Evolutionary conservation across 1,139 yeast genomes (phyloP).

Genomic region (Sugiyamaella japonica): DNA sequence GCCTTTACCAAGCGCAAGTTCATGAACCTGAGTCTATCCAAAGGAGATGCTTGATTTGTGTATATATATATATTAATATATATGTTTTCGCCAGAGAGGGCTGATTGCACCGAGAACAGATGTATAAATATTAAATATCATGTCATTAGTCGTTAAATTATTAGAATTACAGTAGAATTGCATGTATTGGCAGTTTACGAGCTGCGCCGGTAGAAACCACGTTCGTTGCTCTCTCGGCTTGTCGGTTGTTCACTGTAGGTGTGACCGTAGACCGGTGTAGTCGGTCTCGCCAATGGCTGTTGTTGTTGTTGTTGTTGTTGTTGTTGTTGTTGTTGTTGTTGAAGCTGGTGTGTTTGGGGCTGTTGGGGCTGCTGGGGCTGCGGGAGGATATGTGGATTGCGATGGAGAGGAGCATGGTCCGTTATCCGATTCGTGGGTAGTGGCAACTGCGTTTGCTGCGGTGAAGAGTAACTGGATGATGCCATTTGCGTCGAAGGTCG

Average conservation of each 20-base stretch:
- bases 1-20: constrained; percentile 93
- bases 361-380: neutral
- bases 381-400: neutral
- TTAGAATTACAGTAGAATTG: constrained; percentile 3
- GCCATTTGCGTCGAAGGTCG: constrained; percentile 2
- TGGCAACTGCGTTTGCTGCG: constrained; percentile 2
- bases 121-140: neutral
- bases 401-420: constrained; percentile 1
- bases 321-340: neutral
- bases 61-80: neutral
- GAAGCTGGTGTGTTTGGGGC: no score
- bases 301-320: neutral
- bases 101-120: neutral
- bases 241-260: constrained; percentile 22
- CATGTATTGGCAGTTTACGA: neutral
- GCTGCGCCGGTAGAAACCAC: constrained; percentile 22
- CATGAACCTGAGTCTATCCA: constrained; percentile 73
- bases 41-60: constrained; percentile 2
- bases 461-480: neutral
- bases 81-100: neutral
- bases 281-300: neutral
- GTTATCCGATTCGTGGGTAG: neutral
- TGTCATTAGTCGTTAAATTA: constrained; percentile 10
- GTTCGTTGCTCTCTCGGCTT: constrained; percentile 31
- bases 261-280: constrained; percentile 4